These are phyloP conservation scores for Purpureocillium takamizusanense DNA, from an alignment of 2,329 filamentous ascomycete genomes.

Conservation along the genomic window DNA sequence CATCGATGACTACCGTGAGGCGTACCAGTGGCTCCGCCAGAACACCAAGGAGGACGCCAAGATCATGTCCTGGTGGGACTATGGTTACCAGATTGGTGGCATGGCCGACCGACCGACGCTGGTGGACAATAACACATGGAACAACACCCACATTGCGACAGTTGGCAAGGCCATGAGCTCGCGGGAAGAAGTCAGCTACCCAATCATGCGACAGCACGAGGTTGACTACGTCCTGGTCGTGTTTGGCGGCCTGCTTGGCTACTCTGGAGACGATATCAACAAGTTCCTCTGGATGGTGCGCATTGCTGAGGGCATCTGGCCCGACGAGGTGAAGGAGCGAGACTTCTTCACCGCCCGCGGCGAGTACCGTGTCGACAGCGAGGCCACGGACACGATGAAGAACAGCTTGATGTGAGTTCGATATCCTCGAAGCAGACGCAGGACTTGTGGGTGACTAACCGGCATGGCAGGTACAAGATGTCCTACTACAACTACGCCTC, in stretches of 20 bases:
- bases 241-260: conserved; percentile 90
- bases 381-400: conserved; percentile 93
- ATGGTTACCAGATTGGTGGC: conserved; percentile 98
- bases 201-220: conserved; percentile 96
- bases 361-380: conserved; percentile 90
- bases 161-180: conserved; percentile 99
- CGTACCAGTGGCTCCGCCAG: conserved; percentile 98
- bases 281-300: conserved; percentile 99
- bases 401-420: conserved; percentile 90
- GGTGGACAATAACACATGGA: conserved; percentile 99
- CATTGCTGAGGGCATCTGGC: conserved; percentile 98
- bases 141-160: conserved; percentile 98
- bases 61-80: conserved; percentile 99
- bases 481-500: conserved; percentile 96
- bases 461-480: conserved; percentile 86
- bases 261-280: conserved; percentile 98
- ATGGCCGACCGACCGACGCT: conserved; percentile 97
- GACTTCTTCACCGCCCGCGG: conserved; percentile 90
- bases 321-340: conserved; percentile 96
- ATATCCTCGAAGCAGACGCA: neutral
- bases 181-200: conserved; percentile 93
- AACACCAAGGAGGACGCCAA: conserved; percentile 94
- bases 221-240: conserved; percentile 98
- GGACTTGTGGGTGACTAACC: neutral
- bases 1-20: conserved; percentile 98